Evolutionary conservation across 2,329 filamentous ascomycete species (phyloP), one percentile per base, ranked within the genome.

Genomic region (Drechslera avenae): DNA sequence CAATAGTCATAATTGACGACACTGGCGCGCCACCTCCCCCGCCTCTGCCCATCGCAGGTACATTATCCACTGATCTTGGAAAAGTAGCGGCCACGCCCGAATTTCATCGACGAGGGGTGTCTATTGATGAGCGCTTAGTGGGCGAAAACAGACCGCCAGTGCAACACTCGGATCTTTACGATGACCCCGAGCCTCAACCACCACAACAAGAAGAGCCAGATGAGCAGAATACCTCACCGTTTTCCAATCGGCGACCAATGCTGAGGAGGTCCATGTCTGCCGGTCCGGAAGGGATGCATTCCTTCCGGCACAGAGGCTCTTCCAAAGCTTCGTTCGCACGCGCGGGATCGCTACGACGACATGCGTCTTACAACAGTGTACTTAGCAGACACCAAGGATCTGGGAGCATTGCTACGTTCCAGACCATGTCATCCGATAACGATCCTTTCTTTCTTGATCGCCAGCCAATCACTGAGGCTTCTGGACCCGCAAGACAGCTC

Each of bases 1-100:
- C 91, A 0, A 95, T 96, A 59, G 82, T 96, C 47, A 95, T 96
- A 65, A 85, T 96, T 30, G 90, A 95, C 61, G 82, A 83, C 56
- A 84, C 82, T 51, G 85, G 84, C 5, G 48, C 67, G 26, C 87
- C 86, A 0, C 75, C 76, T 4, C 75, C 67, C 23, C 87, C 86
- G 0, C 75, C 76, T 4, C 75, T 83, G 7, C 70, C 80, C n/a
- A 59, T 76, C 8, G 83, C 81, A 7, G 81, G 79, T 7, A 77
- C 77, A 28, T 64, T 82, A n/a, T 59, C 66, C 8, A 36, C 50
- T 4, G 56, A 57, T 14, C 17, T 54, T 14, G 62, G 61, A 6
- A 42, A 51, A 12, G 44, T 47, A 9, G 37, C 23, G 7, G 36
- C 34, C 23, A 39, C 45, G 36, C 10, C 26, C 19, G 39, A 19